Evolutionary conservation across 768 basidiomycete genomes (phyloP).

Genomic region (Gloeophyllum trabeum): DNA sequence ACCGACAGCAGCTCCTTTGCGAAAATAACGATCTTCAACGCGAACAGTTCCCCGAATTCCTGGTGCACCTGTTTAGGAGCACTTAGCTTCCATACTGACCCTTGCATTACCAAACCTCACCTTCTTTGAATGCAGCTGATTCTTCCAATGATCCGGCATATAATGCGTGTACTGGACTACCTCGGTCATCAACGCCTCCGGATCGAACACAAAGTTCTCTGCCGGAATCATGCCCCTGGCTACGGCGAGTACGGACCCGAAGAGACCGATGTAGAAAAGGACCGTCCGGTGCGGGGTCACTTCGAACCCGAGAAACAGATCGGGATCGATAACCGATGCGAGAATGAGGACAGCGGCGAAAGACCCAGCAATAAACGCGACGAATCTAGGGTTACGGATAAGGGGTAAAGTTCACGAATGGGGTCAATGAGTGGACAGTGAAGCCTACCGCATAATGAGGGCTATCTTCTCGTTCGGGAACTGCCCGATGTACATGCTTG

Average conservation of each 20-base stretch:
- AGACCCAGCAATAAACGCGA: constrained; percentile 92
- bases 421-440: neutral
- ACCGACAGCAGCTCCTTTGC: constrained; percentile 84
- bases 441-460: constrained; percentile 72
- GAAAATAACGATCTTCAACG: constrained; percentile 87
- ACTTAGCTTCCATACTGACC: no score
- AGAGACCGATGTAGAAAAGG: constrained; percentile 84
- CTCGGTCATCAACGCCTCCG: constrained; percentile 85
- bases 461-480: constrained; percentile 94
- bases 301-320: constrained; percentile 88
- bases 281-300: constrained; percentile 90
- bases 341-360: constrained; percentile 93
- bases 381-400: constrained; percentile 46
- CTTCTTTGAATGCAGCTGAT: constrained; percentile 78
- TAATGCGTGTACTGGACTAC: constrained; percentile 94
- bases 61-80: constrained; percentile 83
- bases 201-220: constrained; percentile 88
- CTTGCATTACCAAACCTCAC: no score
- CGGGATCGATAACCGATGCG: constrained; percentile 87
- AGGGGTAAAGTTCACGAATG: constrained; percentile 1
- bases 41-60: constrained; percentile 86
- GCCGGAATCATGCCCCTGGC: constrained; percentile 94
- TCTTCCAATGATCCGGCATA: constrained; percentile 90
- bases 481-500: constrained; percentile 94
- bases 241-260: constrained; percentile 80